Evolutionary conservation across 345 rosid genomes (phyloP), one percentile per base, ranked within the genome.

Genomic region (Euphorbia peplus): DNA sequence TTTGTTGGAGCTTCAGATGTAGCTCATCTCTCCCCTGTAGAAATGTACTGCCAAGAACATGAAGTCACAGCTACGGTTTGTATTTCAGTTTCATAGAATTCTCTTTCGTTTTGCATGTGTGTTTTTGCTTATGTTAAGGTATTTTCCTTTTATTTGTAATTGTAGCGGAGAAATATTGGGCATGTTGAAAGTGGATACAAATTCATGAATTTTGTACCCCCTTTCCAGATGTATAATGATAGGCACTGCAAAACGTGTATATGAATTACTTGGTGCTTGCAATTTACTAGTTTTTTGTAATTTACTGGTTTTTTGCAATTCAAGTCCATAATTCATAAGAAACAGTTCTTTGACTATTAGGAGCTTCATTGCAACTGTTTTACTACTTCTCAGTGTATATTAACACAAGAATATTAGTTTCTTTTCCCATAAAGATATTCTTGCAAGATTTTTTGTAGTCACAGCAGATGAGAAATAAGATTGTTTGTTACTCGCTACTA

Each of bases 31-130:
- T 84, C 97, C 5, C 76, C 98, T 46, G 89, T 74, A 69, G 97
- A 91, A 75, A 82, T 67, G 60, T 93, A 91, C 76, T 63, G 92
- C 54, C 88, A 82, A 70, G 91, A 87, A 66, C 97, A 93, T 73
- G 97, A 93, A 91, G 90, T 93, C 74, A 77, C 95, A 59, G 86
- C 91, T 66, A 89, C 82, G 80, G 98, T 93, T 37, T 63, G 89
- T 84, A 18, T 35, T 58, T 55, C 51, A 57, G 29, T 69, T 72
- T 63, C 37, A 50, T 32, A 67, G 26, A n/a, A 25, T 50, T 35
- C 22, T 44, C 24, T 52, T 0, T 25, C 11, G 19, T 5, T 61
- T 37, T 9, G 14, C 10, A 16, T 56, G 16, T 25, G 1, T 26
- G 4, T 13, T 26, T 56, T 19, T 11, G 28, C 13, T 56, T 25